Conservation (phyloP, 768 basidiomycete species). For the Xanthoconium purpureum region DNA sequence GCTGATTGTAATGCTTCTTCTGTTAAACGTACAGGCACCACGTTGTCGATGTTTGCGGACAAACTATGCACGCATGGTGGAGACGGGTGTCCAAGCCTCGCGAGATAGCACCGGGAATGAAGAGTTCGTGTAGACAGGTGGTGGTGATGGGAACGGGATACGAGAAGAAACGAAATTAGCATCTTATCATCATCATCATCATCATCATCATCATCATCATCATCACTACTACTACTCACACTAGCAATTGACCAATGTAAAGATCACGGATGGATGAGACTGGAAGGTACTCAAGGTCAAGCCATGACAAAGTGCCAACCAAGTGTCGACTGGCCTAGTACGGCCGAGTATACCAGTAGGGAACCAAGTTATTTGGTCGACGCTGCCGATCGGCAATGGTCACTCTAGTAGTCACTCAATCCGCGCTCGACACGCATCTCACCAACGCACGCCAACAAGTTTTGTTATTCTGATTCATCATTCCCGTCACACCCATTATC, state of each 20-base stretch:
- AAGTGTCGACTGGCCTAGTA: too few species aligned
- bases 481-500: conserved; percentile 15
- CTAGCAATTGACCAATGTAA: neutral
- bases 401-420: too few species aligned
- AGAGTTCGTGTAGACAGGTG: neutral
- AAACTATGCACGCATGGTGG: neutral
- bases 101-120: neutral
- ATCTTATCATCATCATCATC: neutral
- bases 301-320: too few species aligned
- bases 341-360: too few species aligned
- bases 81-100: conserved; percentile 13
- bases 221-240: neutral
- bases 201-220: neutral
- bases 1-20: too few species aligned
- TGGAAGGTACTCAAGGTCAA: too few species aligned
- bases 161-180: neutral
- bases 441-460: neutral
- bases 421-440: neutral
- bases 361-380: neutral
- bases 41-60: neutral
- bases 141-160: neutral
- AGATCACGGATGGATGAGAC: neutral
- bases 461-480: conserved; percentile 1
- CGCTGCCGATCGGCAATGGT: neutral
- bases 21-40: neutral